Evolutionary conservation across 1,284 basidiomycete species (phyloP), one percentile per base, ranked within the genome.

Genomic region (Amylostereum areolatum): DNA sequence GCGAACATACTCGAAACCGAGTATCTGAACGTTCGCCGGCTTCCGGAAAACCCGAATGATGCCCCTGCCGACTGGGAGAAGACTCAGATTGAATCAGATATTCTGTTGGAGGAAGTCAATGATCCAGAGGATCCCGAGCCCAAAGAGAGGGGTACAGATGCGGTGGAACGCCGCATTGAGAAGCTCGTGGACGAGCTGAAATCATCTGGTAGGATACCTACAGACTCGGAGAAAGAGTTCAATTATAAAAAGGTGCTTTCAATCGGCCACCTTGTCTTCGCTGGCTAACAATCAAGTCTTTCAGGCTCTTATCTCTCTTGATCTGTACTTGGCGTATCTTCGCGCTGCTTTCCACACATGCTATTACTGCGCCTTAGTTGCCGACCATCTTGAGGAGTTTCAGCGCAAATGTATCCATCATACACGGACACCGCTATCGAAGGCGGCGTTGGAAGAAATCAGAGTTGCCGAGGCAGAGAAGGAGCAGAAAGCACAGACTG

Each of bases 321-420:
- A 95, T 72, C 68, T 93, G 66, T 90, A 91, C 66, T 74, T 93
- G 66, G 81, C 83, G 48, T 92, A 92, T 68, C 72, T 94, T 61
- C 86, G 92, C 59, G 76, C 80, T 63, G 89, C 85, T 47, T 92
- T 88, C 70, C 79, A 91, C 77, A 85, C 89, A 62, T 95, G 95
- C 78, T 97, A 94, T 71, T 97, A 97, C 72, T 97, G 94, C 74
- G 85, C 89, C 59, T 85, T 92, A 64, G 81, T 90, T 57, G 88
- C 85, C 64, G 88, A 95, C 70, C 92, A 93, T 73, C 71, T 87
- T 66, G 95, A 97, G 71, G 92, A 96, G 75, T 78, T 97, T 61
- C 86, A 92, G 67, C 81, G 92, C 62, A 92, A 93, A 71, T 97
- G 94, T 74, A 77, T 96, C 59, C 86, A 85, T 71, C 95, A 97